Conservation (phyloP, 805 yeast genomes). For the Saccharomycopsis selenospora region DNA sequence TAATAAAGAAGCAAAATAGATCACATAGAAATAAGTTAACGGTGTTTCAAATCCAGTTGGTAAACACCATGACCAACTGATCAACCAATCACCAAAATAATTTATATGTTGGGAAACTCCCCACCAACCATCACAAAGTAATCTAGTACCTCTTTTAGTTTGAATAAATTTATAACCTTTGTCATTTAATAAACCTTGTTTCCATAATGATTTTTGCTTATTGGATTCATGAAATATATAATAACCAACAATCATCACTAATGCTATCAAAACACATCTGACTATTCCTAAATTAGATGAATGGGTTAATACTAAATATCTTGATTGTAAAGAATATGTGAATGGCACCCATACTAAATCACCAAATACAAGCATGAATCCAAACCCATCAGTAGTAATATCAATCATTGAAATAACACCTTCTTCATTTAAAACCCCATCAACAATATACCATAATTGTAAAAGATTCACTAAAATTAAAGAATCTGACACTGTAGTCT, state of each 20-base stretch:
- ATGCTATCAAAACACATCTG: constrained; percentile 35
- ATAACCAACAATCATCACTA: constrained; percentile 56
- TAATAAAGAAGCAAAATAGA: constrained; percentile 75
- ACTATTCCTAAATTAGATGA: constrained; percentile 36
- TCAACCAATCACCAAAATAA: constrained; percentile 92
- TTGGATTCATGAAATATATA: constrained; percentile 80
- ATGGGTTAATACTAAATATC: constrained; percentile 61
- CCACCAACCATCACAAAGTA: constrained; percentile 96
- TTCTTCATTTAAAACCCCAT: constrained; percentile 86
- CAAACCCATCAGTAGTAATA: constrained; percentile 93
- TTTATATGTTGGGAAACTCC: constrained; percentile 85
- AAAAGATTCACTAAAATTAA: constrained; percentile 58
- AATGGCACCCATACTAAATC: constrained; percentile 91
- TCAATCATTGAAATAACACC: constrained; percentile 94
- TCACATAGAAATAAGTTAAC: constrained; percentile 78
- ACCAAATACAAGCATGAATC: constrained; percentile 93
- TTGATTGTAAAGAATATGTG: constrained; percentile 78
- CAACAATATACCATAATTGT: constrained; percentile 79
- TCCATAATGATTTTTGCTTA: constrained; percentile 76
- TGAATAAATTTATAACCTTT: constrained; percentile 60
- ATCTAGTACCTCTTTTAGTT: constrained; percentile 70
- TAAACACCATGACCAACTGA: constrained; percentile 87
- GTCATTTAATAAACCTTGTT: constrained; percentile 60
- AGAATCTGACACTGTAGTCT: constrained; percentile 62
- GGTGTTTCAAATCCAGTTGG: constrained; percentile 79